Conservation (phyloP, 1,284 basidiomycete species). For the Rhodotorula sp. region DNA sequence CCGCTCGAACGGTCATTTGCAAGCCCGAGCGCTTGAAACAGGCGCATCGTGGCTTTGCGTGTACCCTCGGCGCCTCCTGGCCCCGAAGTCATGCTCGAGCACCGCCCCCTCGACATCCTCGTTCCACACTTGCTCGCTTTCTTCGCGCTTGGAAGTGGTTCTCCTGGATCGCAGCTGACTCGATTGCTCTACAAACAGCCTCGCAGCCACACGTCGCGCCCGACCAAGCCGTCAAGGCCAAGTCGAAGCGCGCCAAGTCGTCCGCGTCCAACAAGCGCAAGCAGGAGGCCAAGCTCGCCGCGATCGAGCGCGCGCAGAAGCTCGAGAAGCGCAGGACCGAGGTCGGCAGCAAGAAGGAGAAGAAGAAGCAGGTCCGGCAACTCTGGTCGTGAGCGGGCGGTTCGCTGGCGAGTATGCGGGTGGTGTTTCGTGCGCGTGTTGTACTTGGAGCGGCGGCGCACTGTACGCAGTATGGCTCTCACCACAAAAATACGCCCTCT, state of each 20-base stretch:
- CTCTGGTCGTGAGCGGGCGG: slow-evolving; percentile 23
- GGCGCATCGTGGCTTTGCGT: no score
- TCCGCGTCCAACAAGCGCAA: slow-evolving; percentile 20
- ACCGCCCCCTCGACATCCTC: no score
- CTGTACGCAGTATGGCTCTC: no score
- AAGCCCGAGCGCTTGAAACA: no score
- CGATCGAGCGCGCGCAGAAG: slow-evolving; percentile 31
- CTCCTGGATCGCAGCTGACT: background rate
- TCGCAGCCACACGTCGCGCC: slow-evolving; percentile 38
- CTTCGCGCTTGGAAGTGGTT: no score
- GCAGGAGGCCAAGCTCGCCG: slow-evolving; percentile 12
- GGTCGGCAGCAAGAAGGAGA: slow-evolving; percentile 28
- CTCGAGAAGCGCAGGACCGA: slow-evolving; percentile 26
- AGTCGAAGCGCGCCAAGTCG: slow-evolving; percentile 20
- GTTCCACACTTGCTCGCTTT: no score
- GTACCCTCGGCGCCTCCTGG: background rate
- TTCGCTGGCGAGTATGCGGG: no score
- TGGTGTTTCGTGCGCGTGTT: no score
- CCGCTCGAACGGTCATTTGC: no score
- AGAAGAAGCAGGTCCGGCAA: slow-evolving; percentile 30
- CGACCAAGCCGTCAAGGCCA: slow-evolving; percentile 20
- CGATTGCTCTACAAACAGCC: background rate
- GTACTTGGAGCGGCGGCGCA: no score
- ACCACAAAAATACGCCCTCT: no score
- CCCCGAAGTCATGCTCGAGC: no score